Base-by-base conservation (phyloP, 2,329 filamentous ascomycete genomes). In the Phialemoniopsis sp. region DNA sequence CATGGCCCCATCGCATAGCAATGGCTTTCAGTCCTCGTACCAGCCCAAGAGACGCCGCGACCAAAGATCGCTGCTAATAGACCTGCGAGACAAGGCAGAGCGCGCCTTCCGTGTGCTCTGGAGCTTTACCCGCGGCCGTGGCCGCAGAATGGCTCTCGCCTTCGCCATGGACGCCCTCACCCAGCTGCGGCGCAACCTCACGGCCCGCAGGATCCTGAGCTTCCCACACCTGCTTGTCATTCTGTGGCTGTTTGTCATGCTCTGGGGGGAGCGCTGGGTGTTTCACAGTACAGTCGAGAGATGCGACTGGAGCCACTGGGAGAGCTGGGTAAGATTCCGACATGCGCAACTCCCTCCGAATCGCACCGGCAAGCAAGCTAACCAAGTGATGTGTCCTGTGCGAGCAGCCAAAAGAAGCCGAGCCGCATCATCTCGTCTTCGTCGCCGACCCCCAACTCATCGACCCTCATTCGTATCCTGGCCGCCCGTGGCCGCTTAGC, bases 381-480 rank as follows among this genome's bases (percentile, higher is more conserved):
- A 54, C 56, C 19, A 46, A 42, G 36, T 36, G 41, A 45, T 48
- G 47, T 15, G 2, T 32, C 29, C 28, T 26, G 29, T 39, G n/a
- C 9, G 10, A 40, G 29, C 55, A 95, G 93, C 88, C 89, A 38
- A 64, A 76, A 53, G 80, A 75, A 50, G 85, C 90, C 37, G 80
- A 76, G 28, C 93, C 93, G 19, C 90, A 97, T 60, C 87, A 83
- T 57, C 74, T 95, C 50, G 73, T 88, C 51, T 82, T 96, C 57
- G 73, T 96, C 49, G 89, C 90, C 44, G 90, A 96, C 56, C 90
- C 90, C 32, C 90, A 96, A 60, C 76, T 96, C 42, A 89, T 93
- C 55, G 90, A 96, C 62, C 87, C 89, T 39, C 88, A 96, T 61
- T 94, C 89, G n/a, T 96, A 96, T 55, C 88, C 89, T 3, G 89